phyloP scores from a whole-genome alignment of 2,329 filamentous ascomycete species.

The Biscogniauxia sp. region DNA sequence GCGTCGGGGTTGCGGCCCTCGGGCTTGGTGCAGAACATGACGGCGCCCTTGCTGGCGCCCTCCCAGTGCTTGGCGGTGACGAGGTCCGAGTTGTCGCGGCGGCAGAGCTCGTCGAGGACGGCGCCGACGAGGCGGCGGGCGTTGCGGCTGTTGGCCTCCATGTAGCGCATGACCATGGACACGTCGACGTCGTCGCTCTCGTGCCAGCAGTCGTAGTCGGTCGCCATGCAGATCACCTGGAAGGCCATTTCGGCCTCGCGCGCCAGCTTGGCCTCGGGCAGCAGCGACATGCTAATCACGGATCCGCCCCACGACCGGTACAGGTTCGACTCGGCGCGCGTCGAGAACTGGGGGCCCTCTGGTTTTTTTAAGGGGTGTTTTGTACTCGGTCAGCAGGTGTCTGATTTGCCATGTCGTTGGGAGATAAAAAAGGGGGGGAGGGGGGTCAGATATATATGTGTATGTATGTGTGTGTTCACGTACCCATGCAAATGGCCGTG shows the following conservation, averaged over 20 bases:
- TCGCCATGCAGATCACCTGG: conserved; percentile 99
- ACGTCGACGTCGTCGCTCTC: conserved; percentile 81
- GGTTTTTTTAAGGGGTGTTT: conserved; percentile 6
- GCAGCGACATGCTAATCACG: conserved; percentile 96
- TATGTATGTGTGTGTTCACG: conserved; percentile 29
- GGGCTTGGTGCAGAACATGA: conserved; percentile 78
- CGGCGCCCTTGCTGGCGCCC: conserved; percentile 72
- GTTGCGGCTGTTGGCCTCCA: conserved; percentile 89
- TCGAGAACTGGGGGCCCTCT: conserved; percentile 98
- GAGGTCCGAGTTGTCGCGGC: conserved; percentile 69
- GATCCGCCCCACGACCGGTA: conserved; percentile 92
- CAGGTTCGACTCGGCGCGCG: conserved; percentile 90
- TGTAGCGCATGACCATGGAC: conserved; percentile 94
- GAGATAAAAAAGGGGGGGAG: background rate
- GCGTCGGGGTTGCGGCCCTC: conserved; percentile 71
- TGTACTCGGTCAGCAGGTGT: no score
- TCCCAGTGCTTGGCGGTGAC: conserved; percentile 79
- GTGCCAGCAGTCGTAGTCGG: conserved; percentile 99
- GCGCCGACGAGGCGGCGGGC: conserved; percentile 81
- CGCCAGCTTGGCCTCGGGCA: conserved; percentile 94
- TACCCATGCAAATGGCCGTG: conserved; percentile 88
- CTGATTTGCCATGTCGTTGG: no score
- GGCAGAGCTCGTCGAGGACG: conserved; percentile 81
- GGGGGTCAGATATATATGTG: background rate
- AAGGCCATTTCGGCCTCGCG: conserved; percentile 95